Conservation (phyloP, 2,329 filamentous ascomycete species). For the Aureobasidium sp. region DNA sequence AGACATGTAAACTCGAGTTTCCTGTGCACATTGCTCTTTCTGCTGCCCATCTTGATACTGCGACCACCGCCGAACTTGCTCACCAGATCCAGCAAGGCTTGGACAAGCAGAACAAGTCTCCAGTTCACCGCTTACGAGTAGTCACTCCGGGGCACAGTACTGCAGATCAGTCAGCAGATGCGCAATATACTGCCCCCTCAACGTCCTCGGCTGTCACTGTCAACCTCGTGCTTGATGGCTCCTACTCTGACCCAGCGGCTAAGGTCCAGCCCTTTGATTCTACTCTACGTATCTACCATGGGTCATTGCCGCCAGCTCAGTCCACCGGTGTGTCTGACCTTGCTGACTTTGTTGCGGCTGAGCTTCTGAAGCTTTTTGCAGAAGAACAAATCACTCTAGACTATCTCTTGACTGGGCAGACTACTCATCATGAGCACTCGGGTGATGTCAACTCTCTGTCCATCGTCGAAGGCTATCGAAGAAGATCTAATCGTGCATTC, state of each 20-base stretch:
- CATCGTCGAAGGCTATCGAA: constrained; percentile 24
- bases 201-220: constrained; percentile 42
- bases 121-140: constrained; percentile 72
- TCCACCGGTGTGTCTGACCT: constrained; percentile 54
- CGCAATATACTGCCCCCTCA: constrained; percentile 27
- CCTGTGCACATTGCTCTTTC: constrained; percentile 76
- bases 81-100: constrained; percentile 78
- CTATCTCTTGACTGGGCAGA: constrained; percentile 22
- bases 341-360: constrained; percentile 69
- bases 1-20: constrained; percentile 85
- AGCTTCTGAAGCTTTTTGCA: constrained; percentile 70
- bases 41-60: constrained; percentile 56
- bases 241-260: constrained; percentile 42
- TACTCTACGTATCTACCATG: constrained; percentile 69
- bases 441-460: background rate
- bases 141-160: constrained; percentile 6
- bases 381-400: constrained; percentile 81
- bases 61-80: constrained; percentile 66
- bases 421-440: background rate
- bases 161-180: constrained; percentile 15
- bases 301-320: constrained; percentile 60
- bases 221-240: constrained; percentile 58
- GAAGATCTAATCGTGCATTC: constrained; percentile 72
- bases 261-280: constrained; percentile 63
- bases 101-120: constrained; percentile 80